Evolutionary conservation across 1,139 yeast genomes (phyloP).

Genomic region (Suhomyces atakaporum): DNA sequence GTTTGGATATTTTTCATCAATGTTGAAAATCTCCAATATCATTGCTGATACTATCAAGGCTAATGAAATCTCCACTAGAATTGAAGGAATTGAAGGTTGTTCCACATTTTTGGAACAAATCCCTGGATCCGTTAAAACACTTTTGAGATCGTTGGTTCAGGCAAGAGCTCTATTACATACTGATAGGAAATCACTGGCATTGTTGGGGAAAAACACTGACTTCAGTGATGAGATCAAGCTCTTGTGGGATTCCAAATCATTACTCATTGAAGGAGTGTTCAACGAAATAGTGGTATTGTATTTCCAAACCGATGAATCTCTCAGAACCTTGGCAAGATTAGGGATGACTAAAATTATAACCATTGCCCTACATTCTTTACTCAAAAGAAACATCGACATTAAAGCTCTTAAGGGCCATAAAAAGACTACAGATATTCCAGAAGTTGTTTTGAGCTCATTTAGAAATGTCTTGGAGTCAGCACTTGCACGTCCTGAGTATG

Average conservation of each 20-base stretch:
- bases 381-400: conserved; percentile 7
- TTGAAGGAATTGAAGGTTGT: conserved; percentile 38
- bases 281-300: conserved; percentile 41
- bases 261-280: conserved; percentile 33
- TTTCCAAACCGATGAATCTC: conserved; percentile 50
- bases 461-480: background rate
- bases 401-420: background rate
- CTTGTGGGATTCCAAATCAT: conserved; percentile 29
- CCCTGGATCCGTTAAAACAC: conserved; percentile 35
- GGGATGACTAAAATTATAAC: conserved; percentile 34
- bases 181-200: conserved; percentile 12
- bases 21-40: conserved; percentile 17
- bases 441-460: conserved; percentile 1
- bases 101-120: conserved; percentile 35
- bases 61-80: conserved; percentile 56
- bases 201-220: conserved; percentile 15
- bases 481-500: background rate
- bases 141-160: conserved; percentile 43
- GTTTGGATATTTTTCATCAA: conserved; percentile 1
- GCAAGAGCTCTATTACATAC: conserved; percentile 27
- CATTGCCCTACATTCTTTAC: conserved; percentile 23
- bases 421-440: conserved; percentile 1
- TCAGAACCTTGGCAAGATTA: conserved; percentile 32
- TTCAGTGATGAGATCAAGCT: conserved; percentile 20
- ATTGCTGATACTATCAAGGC: conserved; percentile 60